phyloP scores from a whole-genome alignment of 768 basidiomycete genomes.

The Mycena capillaripes region DNA sequence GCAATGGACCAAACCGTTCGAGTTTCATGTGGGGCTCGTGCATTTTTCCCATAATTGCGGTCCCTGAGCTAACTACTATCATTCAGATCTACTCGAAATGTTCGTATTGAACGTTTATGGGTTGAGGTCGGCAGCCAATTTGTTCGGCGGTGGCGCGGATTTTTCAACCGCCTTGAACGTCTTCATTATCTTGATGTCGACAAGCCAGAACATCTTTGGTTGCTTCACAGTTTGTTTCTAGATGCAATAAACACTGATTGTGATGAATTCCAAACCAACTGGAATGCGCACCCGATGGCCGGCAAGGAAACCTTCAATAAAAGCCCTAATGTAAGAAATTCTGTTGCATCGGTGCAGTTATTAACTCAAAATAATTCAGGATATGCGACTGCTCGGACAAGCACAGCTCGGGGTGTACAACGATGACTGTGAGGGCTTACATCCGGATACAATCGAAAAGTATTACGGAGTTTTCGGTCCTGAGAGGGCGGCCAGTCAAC shows the following conservation, averaged over 20 bases:
- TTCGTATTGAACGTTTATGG: background rate
- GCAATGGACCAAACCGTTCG: conserved; percentile 38
- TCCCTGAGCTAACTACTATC: too few relatives aligned
- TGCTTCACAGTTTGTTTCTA: conserved; percentile 50
- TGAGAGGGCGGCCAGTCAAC: background rate
- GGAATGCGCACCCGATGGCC: background rate
- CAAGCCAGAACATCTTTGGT: conserved; percentile 51
- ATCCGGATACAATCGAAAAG: conserved; percentile 32
- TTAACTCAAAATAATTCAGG: conserved; percentile 8
- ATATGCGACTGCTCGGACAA: conserved; percentile 36
- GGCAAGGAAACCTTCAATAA: background rate
- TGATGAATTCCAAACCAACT: background rate
- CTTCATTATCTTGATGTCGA: background rate
- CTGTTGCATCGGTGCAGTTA: background rate
- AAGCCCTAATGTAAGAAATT: background rate
- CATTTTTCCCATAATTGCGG: too few relatives aligned
- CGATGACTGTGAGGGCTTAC: conserved; percentile 32
- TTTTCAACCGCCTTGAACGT: background rate
- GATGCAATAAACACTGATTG: background rate
- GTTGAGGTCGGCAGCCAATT: background rate
- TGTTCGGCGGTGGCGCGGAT: background rate
- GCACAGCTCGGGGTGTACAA: conserved; percentile 15
- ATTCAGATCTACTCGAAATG: background rate
- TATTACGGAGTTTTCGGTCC: conserved; percentile 29
- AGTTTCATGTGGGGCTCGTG: conserved; percentile 30